Evolutionary conservation across 306 rosid species (phyloP).

Genomic region (Cucumis cinereus): DNA sequence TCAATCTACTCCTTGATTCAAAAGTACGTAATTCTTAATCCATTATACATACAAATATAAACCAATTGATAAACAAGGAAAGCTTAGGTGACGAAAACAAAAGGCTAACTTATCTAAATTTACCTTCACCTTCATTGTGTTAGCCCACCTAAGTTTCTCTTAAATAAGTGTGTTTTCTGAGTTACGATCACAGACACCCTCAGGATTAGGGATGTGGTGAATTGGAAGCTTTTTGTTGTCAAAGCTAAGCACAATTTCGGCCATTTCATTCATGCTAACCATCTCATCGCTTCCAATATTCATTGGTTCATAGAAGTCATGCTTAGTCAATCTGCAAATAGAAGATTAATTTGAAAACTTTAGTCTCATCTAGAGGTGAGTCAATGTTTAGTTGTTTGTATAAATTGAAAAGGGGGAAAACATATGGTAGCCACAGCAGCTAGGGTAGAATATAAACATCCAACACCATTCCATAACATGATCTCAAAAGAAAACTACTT

Average conservation of each 20-base stretch:
- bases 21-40: slow-evolving; percentile 84
- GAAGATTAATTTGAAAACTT: not conserved
- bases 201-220: slow-evolving; percentile 95
- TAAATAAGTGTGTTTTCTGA: slow-evolving; percentile 90
- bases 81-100: not conserved
- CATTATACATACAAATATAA: slow-evolving; percentile 39
- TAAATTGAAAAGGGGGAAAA: not conserved
- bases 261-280: slow-evolving; percentile 99
- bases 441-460: not conserved
- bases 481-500: not conserved
- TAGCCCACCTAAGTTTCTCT: slow-evolving; percentile 99
- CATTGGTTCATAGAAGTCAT: slow-evolving; percentile 91
- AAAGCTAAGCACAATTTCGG: slow-evolving; percentile 87
- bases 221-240: slow-evolving; percentile 69
- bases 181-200: slow-evolving; percentile 98
- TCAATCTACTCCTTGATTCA: slow-evolving; percentile 96
- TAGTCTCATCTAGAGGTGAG: not conserved
- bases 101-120: not conserved
- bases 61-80: not conserved
- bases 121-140: slow-evolving; percentile 95
- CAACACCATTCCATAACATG: not conserved
- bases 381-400: not conserved
- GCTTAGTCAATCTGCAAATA: slow-evolving; percentile 68
- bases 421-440: not conserved
- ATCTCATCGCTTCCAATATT: slow-evolving; percentile 97